Percentiles rank a stretch among this genome's conserved stretches.
These are phyloP conservation scores for Cymbidium sinense DNA, from an alignment of 106 monocot species.

Conservation along the genomic window DNA sequence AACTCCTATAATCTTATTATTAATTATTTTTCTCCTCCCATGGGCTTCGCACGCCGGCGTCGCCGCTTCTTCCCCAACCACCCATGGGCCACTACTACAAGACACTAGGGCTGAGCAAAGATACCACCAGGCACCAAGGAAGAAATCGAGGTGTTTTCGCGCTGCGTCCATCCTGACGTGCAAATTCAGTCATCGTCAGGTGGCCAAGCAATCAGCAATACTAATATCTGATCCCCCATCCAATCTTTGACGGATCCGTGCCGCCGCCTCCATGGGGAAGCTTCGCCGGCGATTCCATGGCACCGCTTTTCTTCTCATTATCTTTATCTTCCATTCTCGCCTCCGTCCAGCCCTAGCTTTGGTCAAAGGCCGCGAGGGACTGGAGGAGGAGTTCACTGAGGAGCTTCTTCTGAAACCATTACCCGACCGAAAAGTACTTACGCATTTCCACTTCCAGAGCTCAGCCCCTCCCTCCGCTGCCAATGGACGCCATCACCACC, in stretches of 20 bases:
- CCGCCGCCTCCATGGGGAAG: slow-evolving; percentile 13
- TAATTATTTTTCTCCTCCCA: no score
- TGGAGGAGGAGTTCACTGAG: slow-evolving; percentile 86
- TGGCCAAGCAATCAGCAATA: no score
- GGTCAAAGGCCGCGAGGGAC: slow-evolving; percentile 7
- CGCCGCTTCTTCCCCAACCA: no score
- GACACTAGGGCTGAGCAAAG: no score
- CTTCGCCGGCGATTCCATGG: background rate
- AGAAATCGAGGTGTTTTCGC: no score
- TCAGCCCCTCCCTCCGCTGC: slow-evolving; percentile 35
- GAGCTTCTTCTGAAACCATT: slow-evolving; percentile 82
- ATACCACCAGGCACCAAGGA: no score
- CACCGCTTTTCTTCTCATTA: slow-evolving; percentile 8
- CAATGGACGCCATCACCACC: slow-evolving; percentile 68
- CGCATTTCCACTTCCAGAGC: slow-evolving; percentile 83
- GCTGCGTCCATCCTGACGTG: no score
- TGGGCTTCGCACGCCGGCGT: no score
- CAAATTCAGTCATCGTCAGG: no score
- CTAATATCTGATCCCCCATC: no score
- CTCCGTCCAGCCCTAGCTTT: slow-evolving; percentile 4
- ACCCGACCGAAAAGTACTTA: slow-evolving; percentile 73
- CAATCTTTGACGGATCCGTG: background rate
- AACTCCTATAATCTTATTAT: no score
- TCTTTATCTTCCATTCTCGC: slow-evolving; percentile 5
- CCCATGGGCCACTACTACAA: no score